Evolutionary conservation across 2,329 filamentous ascomycete species (phyloP).

Genomic region (Ophiostoma montium): DNA sequence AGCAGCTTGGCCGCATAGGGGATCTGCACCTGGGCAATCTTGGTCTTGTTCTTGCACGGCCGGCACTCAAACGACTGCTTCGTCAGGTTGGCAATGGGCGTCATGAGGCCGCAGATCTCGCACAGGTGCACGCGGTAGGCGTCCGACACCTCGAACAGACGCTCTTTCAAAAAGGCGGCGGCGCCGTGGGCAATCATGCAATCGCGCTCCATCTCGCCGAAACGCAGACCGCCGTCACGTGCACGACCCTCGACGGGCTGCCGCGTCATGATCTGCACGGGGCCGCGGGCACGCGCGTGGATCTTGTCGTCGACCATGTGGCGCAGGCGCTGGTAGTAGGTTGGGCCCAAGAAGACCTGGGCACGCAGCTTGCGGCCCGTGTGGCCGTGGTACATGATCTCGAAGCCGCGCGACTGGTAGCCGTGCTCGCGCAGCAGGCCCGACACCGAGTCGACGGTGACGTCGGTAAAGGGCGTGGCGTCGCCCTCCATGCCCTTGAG

Average conservation of each 20-base stretch:
- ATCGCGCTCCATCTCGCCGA: conserved; percentile 99
- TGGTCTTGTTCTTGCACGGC: conserved; percentile 97
- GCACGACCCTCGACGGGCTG: conserved; percentile 98
- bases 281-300: conserved; percentile 92
- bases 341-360: conserved; percentile 93
- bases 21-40: conserved; percentile 94
- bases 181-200: conserved; percentile 99
- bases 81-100: conserved; percentile 92
- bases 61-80: conserved; percentile 95
- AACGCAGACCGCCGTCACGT: conserved; percentile 90
- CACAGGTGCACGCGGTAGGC: conserved; percentile 97
- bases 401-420: conserved; percentile 93
- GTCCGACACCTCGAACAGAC: conserved; percentile 92
- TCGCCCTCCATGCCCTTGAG: conserved; percentile 92
- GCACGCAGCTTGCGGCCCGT: conserved; percentile 86
- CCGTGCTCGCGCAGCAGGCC: conserved; percentile 74
- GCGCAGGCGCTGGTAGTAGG: conserved; percentile 94
- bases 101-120: conserved; percentile 98
- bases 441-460: conserved; percentile 90
- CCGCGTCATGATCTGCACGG: conserved; percentile 90
- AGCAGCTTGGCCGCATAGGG: conserved; percentile 95
- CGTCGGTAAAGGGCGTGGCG: conserved; percentile 93
- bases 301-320: conserved; percentile 99
- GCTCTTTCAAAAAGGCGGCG: conserved; percentile 91
- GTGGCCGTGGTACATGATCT: conserved; percentile 98